Base-by-base conservation (phyloP, 176 grass and related monocot species). In the Carex scoparia region DNA sequence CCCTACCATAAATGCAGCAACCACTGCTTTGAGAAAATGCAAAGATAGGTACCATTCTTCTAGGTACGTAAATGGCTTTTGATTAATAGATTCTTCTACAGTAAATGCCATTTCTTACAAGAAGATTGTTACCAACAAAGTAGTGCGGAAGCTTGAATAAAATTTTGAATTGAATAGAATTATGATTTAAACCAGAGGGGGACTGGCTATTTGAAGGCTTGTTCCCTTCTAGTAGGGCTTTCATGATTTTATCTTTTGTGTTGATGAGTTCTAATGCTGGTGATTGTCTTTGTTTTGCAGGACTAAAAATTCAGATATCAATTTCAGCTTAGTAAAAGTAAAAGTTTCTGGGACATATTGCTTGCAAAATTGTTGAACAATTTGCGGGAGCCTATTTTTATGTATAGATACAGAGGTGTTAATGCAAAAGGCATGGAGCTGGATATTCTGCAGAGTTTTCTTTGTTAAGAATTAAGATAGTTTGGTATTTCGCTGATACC, bases 1-100 rank as follows among this genome's bases (percentile, higher is more conserved):
- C 96, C 93, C 1, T 98, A 89, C 80, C 96, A 98, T 61, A 90
- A 88, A 61, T 98, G 96, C 86, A 84, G 69, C 71, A 89, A 94
- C 35, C 3, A 89, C 53, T 99, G 96, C 79, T 71, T 69, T 70
- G 85, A 85, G 80, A 89, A 84, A 87, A 93, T 81, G 65, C 82
- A 81, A 78, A 88, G 58, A 84, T 67, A 84, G 61, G 1, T 67
- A 12, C 59, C 69, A 46, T 53, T 53, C 19, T 30, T 7, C 1
- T 49, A 23, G 57, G 61, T 64, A 64, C 1, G 10, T n/a, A 42
- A 40, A 40, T 5, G 12, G 1, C 1, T 53, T 56, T 65, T 65
- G 16, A 66, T 65, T 82, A 53, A 66, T 82, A 66, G 12, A 56
- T 54, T 48, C 14, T 27, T 15, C 56, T 57, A 30, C 37, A 28